Conservation (phyloP, 2,329 filamentous ascomycete genomes). For the Calonectria honghensis region DNA sequence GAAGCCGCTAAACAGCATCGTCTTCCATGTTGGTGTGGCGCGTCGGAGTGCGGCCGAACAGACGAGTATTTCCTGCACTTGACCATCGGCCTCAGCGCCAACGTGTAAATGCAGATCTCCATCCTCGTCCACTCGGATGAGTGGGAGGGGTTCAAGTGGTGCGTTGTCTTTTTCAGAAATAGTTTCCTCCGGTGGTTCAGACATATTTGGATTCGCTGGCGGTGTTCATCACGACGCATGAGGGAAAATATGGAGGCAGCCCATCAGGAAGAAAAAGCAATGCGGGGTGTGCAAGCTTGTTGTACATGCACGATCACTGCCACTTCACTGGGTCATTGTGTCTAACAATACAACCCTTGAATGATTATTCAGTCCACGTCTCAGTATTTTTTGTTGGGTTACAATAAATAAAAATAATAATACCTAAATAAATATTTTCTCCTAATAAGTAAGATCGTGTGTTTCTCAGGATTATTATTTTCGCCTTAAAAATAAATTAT, state of each 20-base stretch:
- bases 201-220: not conserved
- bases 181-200: not conserved
- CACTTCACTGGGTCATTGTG: not conserved
- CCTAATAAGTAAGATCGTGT: too few relatives aligned
- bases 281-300: not conserved
- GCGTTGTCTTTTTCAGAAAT: not conserved
- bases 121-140: slow-evolving; percentile 11
- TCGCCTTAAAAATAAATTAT: too few relatives aligned
- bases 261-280: not conserved
- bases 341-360: too few relatives aligned
- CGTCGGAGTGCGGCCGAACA: slow-evolving; percentile 29
- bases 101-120: slow-evolving; percentile 29
- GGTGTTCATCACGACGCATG: not conserved
- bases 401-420: too few relatives aligned
- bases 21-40: slow-evolving; percentile 17
- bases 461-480: too few relatives aligned
- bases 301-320: not conserved
- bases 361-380: too few relatives aligned
- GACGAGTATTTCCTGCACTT: slow-evolving; percentile 18
- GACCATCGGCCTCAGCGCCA: slow-evolving; percentile 22
- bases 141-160: not conserved
- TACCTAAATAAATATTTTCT: too few relatives aligned
- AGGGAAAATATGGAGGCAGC: not conserved
- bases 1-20: slow-evolving; percentile 31
- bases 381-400: too few relatives aligned